Evolutionary conservation across 352 stramenopile species (phyloP), one percentile per base, ranked within the genome.

Genomic region (Globisporangium echinulatum): DNA sequence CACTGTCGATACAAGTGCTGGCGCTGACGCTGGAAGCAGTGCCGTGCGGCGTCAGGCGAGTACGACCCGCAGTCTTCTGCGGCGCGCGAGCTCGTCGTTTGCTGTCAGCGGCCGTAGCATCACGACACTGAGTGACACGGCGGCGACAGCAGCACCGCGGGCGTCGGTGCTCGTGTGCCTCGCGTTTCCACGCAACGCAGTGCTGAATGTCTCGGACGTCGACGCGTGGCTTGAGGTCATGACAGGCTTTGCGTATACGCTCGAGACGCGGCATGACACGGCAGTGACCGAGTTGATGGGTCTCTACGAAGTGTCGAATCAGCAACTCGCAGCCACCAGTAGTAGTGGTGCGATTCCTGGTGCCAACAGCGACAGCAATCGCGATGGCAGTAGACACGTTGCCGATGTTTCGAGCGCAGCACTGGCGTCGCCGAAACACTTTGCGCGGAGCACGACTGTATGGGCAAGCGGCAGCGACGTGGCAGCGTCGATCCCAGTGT

Each of bases 221-320:
- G 61, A 58, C 9, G 40, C 37, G 54, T 66, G 61, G 61, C 49
- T 62, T n/a, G 48, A 57, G 7, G 10, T 58, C 40, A 57, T 19
- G 39, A 61, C 48, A 54, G 17, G 60, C 36, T 61, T 58, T 7
- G 42, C 54, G 1, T 54, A 66, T 19, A 54, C 17, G 11, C 54
- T 66, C 42, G 54, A 58, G 5, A 17, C 19, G 11, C 49, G 37
- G 1, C 49, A 61, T 40, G 25, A 66, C 38, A 10, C 17, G 15
- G 36, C 55, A 13, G 36, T 66, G 19, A 8, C 48, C 7, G 49
- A 25, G n/a, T 10, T 66, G 25, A 25, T 25, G 25, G 25, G 25
- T 25, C 25, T 25, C 25, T 25, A 3, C 25, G 25, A 25, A 25
- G 25, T 25, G 25, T 25, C 25, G 25, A 25, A 25, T 25, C 25